Conservation (phyloP, 768 basidiomycete genomes). For the Saitozyma sp. region DNA sequence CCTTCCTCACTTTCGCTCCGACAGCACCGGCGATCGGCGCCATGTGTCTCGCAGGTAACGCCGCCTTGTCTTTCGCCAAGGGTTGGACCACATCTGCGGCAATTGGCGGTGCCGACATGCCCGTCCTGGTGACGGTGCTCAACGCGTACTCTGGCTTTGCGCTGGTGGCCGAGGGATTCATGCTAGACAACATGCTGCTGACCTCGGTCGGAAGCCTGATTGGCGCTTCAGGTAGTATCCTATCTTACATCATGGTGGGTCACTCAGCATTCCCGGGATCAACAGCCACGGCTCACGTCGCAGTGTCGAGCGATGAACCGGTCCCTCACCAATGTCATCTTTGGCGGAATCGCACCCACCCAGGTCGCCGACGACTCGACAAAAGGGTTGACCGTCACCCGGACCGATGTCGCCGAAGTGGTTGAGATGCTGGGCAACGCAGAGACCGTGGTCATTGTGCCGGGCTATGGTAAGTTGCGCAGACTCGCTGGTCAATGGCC, state of each 20-base stretch:
- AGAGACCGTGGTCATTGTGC: slow-evolving; percentile 71
- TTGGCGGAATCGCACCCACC: slow-evolving; percentile 72
- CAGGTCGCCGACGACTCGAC: slow-evolving; percentile 61
- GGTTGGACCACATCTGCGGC: slow-evolving; percentile 81
- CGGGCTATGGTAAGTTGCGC: background rate
- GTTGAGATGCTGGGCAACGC: slow-evolving; percentile 75
- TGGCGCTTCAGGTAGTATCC: slow-evolving; percentile 84
- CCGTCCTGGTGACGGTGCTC: slow-evolving; percentile 84
- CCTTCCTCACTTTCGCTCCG: slow-evolving; percentile 70
- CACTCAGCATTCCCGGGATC: slow-evolving; percentile 2
- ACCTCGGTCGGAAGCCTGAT: slow-evolving; percentile 83
- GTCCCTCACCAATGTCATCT: slow-evolving; percentile 78
- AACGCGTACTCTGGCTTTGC: slow-evolving; percentile 91
- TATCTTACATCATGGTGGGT: slow-evolving; percentile 87
- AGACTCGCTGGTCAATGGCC: slow-evolving; percentile 2
- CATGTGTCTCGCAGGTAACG: slow-evolving; percentile 70
- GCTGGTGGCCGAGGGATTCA: slow-evolving; percentile 87
- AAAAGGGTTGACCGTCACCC: slow-evolving; percentile 71
- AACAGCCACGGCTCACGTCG: background rate
- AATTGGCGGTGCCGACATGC: slow-evolving; percentile 94
- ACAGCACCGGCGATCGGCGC: slow-evolving; percentile 73
- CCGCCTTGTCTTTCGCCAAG: slow-evolving; percentile 76
- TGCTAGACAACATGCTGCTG: slow-evolving; percentile 81
- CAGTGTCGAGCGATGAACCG: slow-evolving; percentile 93
- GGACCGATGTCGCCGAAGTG: slow-evolving; percentile 76